Evolutionary conservation across 2,329 filamentous ascomycete species (phyloP).

Genomic region (Penicillium sp.): DNA sequence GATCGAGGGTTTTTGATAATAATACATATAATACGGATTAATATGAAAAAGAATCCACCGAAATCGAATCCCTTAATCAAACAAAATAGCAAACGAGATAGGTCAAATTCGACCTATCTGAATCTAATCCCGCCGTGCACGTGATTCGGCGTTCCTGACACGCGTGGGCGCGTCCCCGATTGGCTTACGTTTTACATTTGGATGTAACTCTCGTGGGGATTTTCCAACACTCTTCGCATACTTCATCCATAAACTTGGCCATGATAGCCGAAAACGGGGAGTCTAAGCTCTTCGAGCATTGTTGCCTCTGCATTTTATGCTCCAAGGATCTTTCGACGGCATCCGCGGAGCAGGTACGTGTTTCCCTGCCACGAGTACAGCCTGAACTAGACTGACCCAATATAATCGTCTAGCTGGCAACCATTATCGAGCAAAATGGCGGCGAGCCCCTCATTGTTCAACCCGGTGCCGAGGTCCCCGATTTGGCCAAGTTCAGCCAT

Average conservation of each 20-base stretch:
- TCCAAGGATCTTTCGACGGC: conserved; percentile 42
- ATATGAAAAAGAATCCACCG: no score
- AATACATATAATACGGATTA: no score
- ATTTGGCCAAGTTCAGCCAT: conserved; percentile 56
- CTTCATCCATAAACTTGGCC: neutral
- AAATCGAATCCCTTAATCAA: no score
- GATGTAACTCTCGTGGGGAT: neutral
- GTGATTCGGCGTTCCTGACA: conserved; percentile 7
- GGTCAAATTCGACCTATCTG: neutral
- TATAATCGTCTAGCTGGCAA: conserved; percentile 41
- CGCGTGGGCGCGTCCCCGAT: conserved; percentile 4
- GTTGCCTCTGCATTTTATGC: conserved; percentile 47
- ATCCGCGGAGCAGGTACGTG: conserved; percentile 41
- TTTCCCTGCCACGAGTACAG: neutral
- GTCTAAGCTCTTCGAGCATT: conserved; percentile 45
- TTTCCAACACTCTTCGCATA: neutral
- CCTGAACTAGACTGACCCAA: conserved; percentile 5
- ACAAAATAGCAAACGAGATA: neutral
- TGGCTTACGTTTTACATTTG: neutral
- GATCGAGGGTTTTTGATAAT: no score
- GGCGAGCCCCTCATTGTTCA: conserved; percentile 48
- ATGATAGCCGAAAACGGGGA: conserved; percentile 31
- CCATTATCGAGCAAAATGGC: conserved; percentile 48
- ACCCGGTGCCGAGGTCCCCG: conserved; percentile 35
- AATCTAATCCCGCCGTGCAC: neutral